A percentile compares a stretch with the other conserved stretches of the same genome.
phyloP scores from a whole-genome alignment of 1,139 yeast genomes.

The Sugiyamaella paludigena region DNA sequence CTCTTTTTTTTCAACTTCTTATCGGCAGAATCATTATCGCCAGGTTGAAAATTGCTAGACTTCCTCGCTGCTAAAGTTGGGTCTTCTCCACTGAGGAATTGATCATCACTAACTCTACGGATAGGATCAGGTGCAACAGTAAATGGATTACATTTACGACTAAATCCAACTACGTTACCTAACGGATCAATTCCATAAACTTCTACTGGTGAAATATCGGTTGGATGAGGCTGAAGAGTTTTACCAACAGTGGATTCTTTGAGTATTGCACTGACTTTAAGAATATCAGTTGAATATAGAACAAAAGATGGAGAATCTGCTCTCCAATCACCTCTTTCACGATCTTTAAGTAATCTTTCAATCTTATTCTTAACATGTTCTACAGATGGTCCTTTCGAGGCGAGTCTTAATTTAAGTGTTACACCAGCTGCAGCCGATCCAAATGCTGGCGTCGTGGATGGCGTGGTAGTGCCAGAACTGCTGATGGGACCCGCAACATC shows the following conservation, averaged over 20 bases:
- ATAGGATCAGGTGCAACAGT: conserved; percentile 24
- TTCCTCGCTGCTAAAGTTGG: not conserved
- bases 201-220: conserved; percentile 38
- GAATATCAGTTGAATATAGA: conserved; percentile 32
- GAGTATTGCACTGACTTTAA: conserved; percentile 15
- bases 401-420: conserved; percentile 36
- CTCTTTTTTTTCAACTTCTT: conserved; percentile 41
- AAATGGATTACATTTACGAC: conserved; percentile 39
- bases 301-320: conserved; percentile 36
- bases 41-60: not conserved
- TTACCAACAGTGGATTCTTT: conserved; percentile 5
- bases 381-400: conserved; percentile 27
- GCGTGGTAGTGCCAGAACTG: not conserved
- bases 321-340: conserved; percentile 39
- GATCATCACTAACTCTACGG: conserved; percentile 8
- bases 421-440: conserved; percentile 19
- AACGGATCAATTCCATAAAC: conserved; percentile 60
- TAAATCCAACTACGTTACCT: conserved; percentile 60
- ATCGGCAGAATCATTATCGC: conserved; percentile 4
- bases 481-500: not conserved
- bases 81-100: conserved; percentile 5
- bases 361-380: conserved; percentile 22
- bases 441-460: not conserved
- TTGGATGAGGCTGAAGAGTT: conserved; percentile 37
- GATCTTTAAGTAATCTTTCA: conserved; percentile 22